Evolutionary conservation across 1,284 basidiomycete species (phyloP).

Genomic region (Leccinum olivaceoglutinosum): DNA sequence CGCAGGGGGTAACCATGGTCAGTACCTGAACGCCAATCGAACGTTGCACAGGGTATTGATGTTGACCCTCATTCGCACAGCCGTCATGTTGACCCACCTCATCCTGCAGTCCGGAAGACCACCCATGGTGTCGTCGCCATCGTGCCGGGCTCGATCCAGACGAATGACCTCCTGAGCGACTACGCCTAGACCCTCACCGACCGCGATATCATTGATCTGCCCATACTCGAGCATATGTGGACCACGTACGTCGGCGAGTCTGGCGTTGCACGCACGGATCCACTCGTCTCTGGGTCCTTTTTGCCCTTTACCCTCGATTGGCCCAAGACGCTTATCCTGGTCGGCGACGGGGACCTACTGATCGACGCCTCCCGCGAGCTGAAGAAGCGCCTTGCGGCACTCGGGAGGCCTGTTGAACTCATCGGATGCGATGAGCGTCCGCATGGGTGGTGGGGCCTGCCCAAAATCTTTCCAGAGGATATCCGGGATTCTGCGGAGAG

Average conservation of each 20-base stretch:
- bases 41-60: neutral
- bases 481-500: constrained; percentile 13
- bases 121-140: too few species aligned
- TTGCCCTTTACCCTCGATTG: constrained; percentile 18
- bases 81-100: too few species aligned
- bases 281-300: constrained; percentile 17
- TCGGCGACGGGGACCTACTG: constrained; percentile 18
- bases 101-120: too few species aligned
- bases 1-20: constrained; percentile 23
- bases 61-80: too few species aligned
- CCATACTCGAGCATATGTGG: rapidly evolving
- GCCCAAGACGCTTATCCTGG: constrained; percentile 22
- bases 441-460: constrained; percentile 20
- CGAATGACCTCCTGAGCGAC: neutral
- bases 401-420: constrained; percentile 12
- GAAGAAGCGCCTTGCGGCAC: constrained; percentile 4
- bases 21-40: neutral
- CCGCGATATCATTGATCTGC: constrained; percentile 2
- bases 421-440: constrained; percentile 25
- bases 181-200: neutral
- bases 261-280: constrained; percentile 8
- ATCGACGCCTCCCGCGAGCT: constrained; percentile 14
- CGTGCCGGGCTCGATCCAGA: neutral
- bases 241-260: constrained; percentile 14
- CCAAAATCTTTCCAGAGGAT: constrained; percentile 14